Base-by-base conservation (phyloP, 2,329 filamentous ascomycete species). In the Lecanicillium sp. region DNA sequence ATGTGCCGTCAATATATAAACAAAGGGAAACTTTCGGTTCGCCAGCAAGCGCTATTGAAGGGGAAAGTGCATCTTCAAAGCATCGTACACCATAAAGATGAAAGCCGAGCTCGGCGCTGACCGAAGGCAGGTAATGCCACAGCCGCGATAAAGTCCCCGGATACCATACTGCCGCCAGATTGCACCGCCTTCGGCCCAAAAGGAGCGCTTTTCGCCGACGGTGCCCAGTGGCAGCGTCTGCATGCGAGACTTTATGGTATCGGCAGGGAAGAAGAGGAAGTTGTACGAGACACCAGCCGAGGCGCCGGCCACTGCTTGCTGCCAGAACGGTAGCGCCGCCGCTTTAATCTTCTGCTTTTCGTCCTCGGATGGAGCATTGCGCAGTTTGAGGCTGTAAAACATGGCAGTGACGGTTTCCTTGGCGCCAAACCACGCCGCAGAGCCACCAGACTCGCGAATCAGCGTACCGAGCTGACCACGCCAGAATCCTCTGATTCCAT, bases 161-260 rank as follows among this genome's bases (percentile, higher is more conserved):
- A 97, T 43, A 0, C 92, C 92, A 43, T 89, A 80, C 52, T 87
- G 77, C 44, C 71, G 74, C 84, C 87, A 98, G n/a, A 97, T 62
- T 13, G 77, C 71, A 41, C 65, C 72, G 1, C 81, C 79, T 43
- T 94, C 87, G 28, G 72, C 67, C 65, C 72, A 75, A 54, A 98
- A 97, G 0, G 79, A 81, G 30, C 74, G 74, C 38, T 73, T 72
- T 40, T 65, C 62, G 3, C 66, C 67, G 17, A 68, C 63, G 8
- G 69, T 66, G 22, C 72, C 74, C 31, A 87, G 68, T 5, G 88
- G 82, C 38, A 84, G 75, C 0, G 92, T 98, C 65, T 98, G 92
- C 81, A 98, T 95, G 34, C 90, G 80, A 14, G 86, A 94, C 66
- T 98, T 98, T 68, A 98, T 84, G 1, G 92, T 98, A 59, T 98